Base-by-base conservation (phyloP, 345 rosid genomes). In the Gossypium longicalyx region DNA sequence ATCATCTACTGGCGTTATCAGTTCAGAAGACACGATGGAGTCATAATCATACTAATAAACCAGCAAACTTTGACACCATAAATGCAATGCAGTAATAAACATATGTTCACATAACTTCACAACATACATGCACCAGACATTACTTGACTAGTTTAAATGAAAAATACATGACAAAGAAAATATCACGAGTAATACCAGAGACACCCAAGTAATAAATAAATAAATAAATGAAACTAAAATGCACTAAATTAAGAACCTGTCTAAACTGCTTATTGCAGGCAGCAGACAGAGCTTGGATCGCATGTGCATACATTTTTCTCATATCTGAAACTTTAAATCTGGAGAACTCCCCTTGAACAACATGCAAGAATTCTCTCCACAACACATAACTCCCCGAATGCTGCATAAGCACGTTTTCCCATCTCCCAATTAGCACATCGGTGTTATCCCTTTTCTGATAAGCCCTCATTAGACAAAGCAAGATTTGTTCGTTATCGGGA, bases 291-390 rank as follows among this genome's bases (percentile, higher is more conserved):
- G 99, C 97, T 84, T 89, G 93, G 74, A 95, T 82, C 8, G 98
- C 94, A 82, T 95, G 90, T 58, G 92, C 87, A 80, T 93, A 95
- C 87, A 91, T 87, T 81, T 88, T 95, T 82, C 97, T 89, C 88
- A 91, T 71, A 17, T 93, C 90, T 64, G 96, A 87, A 80, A 93
- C 98, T 87, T 93, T 93, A 78, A 95, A 95, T 76, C 93, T 91
- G 64, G 99, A 91, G 79, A 95, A 95, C 70, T 91, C 96, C 80
- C 93, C 98, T 80, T 84, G 89, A 77, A 93, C 79, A 80, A 90
- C 85, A 73, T 63, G 86, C 77, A 95, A 76, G 83, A 93, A 95
- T 91, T 93, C 96, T 74, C 82, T 88, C 98, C 98, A 95, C 82
- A 93, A 74, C 77, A 86, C 90, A 77, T 73, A 83, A 86, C 91